Conservation (phyloP, 331 rosid species). For the Quercus lobata region DNA sequence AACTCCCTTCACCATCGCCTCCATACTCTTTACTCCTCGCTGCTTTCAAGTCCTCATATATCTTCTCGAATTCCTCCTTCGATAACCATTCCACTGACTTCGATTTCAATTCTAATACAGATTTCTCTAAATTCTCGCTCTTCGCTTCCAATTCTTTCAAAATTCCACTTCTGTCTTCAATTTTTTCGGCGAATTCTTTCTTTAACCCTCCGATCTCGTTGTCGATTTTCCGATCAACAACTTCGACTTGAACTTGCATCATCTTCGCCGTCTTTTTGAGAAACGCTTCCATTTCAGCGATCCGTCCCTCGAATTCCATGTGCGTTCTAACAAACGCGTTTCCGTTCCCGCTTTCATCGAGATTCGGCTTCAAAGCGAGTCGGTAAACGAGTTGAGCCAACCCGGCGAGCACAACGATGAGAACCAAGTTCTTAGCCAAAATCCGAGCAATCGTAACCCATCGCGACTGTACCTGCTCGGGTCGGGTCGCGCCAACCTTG, state of each 20-base stretch:
- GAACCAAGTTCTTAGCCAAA: conserved; percentile 50
- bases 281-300: conserved; percentile 66
- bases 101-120: conserved; percentile 51
- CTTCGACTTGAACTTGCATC: conserved; percentile 83
- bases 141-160: conserved; percentile 54
- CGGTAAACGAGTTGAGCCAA: conserved; percentile 55
- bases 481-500: conserved; percentile 20
- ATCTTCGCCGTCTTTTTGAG: conserved; percentile 57
- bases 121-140: conserved; percentile 53
- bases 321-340: conserved; percentile 24
- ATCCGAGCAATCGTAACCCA: conserved; percentile 63
- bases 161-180: conserved; percentile 45
- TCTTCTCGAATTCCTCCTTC: conserved; percentile 70
- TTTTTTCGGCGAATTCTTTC: conserved; percentile 45
- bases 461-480: conserved; percentile 39
- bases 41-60: conserved; percentile 47
- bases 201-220: conserved; percentile 60
- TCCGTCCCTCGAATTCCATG: conserved; percentile 64
- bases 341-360: neutral
- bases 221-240: conserved; percentile 70
- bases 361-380: conserved; percentile 33
- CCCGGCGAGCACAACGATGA: conserved; percentile 46
- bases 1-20: conserved; percentile 28
- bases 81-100: conserved; percentile 56
- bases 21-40: conserved; percentile 32